Base-by-base conservation (phyloP, 352 stramenopile species). In the Globisporangium yorkense region DNA sequence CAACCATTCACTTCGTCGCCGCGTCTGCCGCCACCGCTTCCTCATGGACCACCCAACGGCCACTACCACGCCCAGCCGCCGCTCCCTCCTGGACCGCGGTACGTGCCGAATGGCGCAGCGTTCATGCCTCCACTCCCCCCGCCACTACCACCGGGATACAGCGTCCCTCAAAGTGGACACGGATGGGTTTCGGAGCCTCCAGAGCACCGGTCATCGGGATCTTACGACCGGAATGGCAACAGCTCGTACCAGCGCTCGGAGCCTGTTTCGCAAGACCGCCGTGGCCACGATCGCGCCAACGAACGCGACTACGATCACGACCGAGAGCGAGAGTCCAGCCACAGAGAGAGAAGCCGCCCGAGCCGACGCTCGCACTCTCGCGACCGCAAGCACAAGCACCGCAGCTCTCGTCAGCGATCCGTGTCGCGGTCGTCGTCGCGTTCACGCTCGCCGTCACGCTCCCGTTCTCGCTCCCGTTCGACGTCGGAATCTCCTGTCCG, bases 361-460 rank as follows among this genome's bases (percentile, higher is more conserved):
- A 37, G 44, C 31, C 59, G 41, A 15, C 63, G 55, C 40, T 63
- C 63, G 45, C 29, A 45, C 47, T 65, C 54, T 5, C 39, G 41
- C 7, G 52, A 63, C 27, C 60, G 59, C 54, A 68, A 67, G 61
- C 29, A 70, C 54, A 68, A 67, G 61, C 29, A 70, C 61, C 51
- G 51, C 1, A 57, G 51, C n/a, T 59, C 63, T 21, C 37, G 33
- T 12, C 51, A 53, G 16, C 59, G 57, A 24, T 54, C 48, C 0
- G n/a, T 18, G 13, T 72, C 56, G 33, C 64, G 64, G 8, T 80
- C 68, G 18, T 56, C 62, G 20, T 75, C 78, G 31, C 63, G 67
- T 2, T 74, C 66, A 2, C 61, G 60, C 3, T 84, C 74, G 16
- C 70, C 56, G 0, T 89, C 74, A 4, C 60, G 58, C 9, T 85